These are phyloP conservation scores for Tetrastigma voinierianum DNA, from an alignment of 164 flowering plant species.

Conservation along the genomic window DNA sequence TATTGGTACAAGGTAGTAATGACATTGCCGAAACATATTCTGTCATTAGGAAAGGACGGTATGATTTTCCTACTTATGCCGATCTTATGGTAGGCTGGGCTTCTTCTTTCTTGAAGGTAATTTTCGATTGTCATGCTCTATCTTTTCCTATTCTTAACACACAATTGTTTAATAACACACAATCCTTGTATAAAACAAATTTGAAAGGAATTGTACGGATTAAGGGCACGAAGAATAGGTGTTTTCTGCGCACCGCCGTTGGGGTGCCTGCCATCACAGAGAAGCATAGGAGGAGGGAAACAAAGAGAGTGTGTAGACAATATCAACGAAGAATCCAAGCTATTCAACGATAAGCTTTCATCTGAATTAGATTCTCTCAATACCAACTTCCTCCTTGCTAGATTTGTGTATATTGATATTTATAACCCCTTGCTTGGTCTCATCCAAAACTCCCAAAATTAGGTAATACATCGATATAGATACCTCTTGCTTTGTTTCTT, in stretches of 20 bases:
- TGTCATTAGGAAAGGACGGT: no score
- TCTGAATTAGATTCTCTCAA: conserved; percentile 13
- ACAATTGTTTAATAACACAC: no score
- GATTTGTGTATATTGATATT: conserved; percentile 32
- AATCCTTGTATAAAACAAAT: no score
- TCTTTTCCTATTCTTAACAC: no score
- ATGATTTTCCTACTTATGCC: no score
- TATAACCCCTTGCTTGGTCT: conserved; percentile 35
- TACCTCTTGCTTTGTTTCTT: neutral
- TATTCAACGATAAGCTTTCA: conserved; percentile 33
- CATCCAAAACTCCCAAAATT: conserved; percentile 27
- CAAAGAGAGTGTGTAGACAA: conserved; percentile 31
- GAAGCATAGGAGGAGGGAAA: conserved; percentile 43
- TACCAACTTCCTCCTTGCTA: conserved; percentile 12
- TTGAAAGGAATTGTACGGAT: no score
- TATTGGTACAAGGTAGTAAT: conserved; percentile 31
- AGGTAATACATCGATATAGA: no score
- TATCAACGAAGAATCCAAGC: conserved; percentile 24
- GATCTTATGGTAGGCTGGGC: conserved; percentile 12
- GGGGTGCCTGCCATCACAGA: conserved; percentile 53
- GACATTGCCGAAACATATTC: no score
- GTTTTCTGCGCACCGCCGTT: conserved; percentile 41
- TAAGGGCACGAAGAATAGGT: conserved; percentile 43
- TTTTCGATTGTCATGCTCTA: no score
- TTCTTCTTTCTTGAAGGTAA: conserved; percentile 28